Evolutionary conservation across 2,329 filamentous ascomycete genomes (phyloP).

Genomic region (Sclerotinia sclerotiorum): DNA sequence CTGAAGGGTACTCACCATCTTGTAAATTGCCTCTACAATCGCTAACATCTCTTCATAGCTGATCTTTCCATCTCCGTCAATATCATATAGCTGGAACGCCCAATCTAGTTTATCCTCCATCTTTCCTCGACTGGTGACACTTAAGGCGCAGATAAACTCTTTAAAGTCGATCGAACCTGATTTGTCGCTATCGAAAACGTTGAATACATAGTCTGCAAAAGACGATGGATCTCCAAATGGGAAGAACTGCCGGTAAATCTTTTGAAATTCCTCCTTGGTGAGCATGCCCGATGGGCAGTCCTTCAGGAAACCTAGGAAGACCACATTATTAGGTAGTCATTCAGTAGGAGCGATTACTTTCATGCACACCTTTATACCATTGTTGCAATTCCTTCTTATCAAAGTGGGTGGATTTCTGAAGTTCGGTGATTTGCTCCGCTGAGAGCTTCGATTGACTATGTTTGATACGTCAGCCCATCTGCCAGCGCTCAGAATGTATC

Average conservation of each 20-base stretch:
- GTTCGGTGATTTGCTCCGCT: conserved; percentile 89
- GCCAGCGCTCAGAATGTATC: not conserved
- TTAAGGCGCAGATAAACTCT: conserved; percentile 97
- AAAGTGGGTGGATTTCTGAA: conserved; percentile 96
- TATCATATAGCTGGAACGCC: conserved; percentile 99
- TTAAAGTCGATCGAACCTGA: conserved; percentile 99
- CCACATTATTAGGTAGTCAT: conserved; percentile 23
- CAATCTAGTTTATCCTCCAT: conserved; percentile 99
- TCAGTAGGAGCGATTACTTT: conserved; percentile 23
- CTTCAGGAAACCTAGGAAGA: conserved; percentile 80
- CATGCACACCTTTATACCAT: conserved; percentile 92
- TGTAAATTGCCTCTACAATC: conserved; percentile 99
- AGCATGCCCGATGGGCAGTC: conserved; percentile 97
- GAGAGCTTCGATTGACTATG: conserved; percentile 95
- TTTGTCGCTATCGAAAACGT: conserved; percentile 97
- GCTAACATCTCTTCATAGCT: conserved; percentile 98
- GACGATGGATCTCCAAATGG: conserved; percentile 96
- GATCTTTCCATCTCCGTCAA: conserved; percentile 98
- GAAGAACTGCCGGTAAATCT: conserved; percentile 99
- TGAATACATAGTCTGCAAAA: conserved; percentile 99
- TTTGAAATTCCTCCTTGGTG: conserved; percentile 98
- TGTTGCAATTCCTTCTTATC: conserved; percentile 99
- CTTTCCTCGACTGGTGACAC: conserved; percentile 93
- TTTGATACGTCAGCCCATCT: conserved; percentile 15
- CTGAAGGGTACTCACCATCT: conserved; percentile 69